Conservation (phyloP, 371 early-diverging fungal genomes). For the Rhizopus arrhizus region DNA sequence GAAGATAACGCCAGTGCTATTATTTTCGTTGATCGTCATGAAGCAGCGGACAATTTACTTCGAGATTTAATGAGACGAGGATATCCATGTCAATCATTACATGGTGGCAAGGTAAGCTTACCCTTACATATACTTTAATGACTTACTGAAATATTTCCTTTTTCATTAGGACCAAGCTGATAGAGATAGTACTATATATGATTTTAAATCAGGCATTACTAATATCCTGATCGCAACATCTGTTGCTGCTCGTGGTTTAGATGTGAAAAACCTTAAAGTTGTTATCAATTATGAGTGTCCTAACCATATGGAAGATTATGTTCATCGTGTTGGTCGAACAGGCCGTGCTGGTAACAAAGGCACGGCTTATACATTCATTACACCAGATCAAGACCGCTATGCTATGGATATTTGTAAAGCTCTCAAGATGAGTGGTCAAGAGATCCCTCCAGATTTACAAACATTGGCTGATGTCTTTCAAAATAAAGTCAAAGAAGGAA, state of each 20-base stretch:
- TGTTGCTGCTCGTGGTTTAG: slow-evolving; percentile 99
- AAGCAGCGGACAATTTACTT: slow-evolving; percentile 89
- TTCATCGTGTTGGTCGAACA: slow-evolving; percentile 99
- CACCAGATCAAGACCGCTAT: slow-evolving; percentile 90
- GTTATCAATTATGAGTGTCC: slow-evolving; percentile 99
- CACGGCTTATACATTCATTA: slow-evolving; percentile 94
- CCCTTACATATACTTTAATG: neutral
- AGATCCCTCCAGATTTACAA: slow-evolving; percentile 73
- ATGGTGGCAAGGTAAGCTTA: slow-evolving; percentile 85
- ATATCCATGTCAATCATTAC: slow-evolving; percentile 90
- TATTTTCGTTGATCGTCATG: slow-evolving; percentile 96
- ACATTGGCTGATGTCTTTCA: slow-evolving; percentile 80
- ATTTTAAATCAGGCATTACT: slow-evolving; percentile 89
- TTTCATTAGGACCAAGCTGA: slow-evolving; percentile 81
- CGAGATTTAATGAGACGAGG: slow-evolving; percentile 84
- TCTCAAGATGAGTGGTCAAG: slow-evolving; percentile 72
- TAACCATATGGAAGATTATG: slow-evolving; percentile 97
- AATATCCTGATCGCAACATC: slow-evolving; percentile 97
- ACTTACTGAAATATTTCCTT: neutral
- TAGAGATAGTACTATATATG: slow-evolving; percentile 89
- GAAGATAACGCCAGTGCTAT: slow-evolving; percentile 68
- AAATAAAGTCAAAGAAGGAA: slow-evolving; percentile 88
- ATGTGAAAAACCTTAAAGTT: slow-evolving; percentile 94
- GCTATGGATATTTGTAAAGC: slow-evolving; percentile 95
- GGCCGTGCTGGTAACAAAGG: slow-evolving; percentile 98